Percentiles rank a stretch among this genome's conserved stretches.
phyloP scores from a whole-genome alignment of 441 rosid species.

The Isatis lusitanica region DNA sequence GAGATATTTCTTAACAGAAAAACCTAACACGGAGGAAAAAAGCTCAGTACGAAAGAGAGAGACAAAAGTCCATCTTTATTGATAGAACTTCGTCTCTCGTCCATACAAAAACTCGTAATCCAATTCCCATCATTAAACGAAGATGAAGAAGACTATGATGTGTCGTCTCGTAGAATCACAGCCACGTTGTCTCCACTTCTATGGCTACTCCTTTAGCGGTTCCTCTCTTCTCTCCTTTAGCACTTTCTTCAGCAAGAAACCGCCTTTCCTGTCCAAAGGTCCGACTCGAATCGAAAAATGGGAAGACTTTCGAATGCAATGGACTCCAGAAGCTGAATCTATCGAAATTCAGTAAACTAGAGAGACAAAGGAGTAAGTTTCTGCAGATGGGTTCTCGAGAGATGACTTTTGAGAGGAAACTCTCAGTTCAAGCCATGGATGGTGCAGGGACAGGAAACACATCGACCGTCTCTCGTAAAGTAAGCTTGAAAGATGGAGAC shows the following conservation, averaged over 20 bases:
- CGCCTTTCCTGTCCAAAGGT: slow-evolving; percentile 27
- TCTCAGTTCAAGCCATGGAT: slow-evolving; percentile 46
- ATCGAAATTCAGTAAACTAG: slow-evolving; percentile 7
- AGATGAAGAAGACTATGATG: slow-evolving; percentile 30
- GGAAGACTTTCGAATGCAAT: slow-evolving; percentile 11
- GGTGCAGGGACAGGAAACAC: slow-evolving; percentile 45
- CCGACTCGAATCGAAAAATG: slow-evolving; percentile 4
- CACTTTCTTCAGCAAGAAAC: slow-evolving; percentile 21
- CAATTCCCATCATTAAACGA: slow-evolving; percentile 19
- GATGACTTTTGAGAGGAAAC: slow-evolving; percentile 25
- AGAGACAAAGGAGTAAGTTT: slow-evolving; percentile 39
- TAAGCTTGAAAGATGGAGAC: slow-evolving; percentile 26
- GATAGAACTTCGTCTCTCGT: slow-evolving; percentile 23
- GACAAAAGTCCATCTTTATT: slow-evolving; percentile 21
- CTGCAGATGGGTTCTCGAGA: slow-evolving; percentile 47
- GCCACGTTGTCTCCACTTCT: slow-evolving; percentile 32
- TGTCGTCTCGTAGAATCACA: slow-evolving; percentile 15
- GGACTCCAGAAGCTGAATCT: slow-evolving; percentile 28
- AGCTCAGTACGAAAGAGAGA: background rate
- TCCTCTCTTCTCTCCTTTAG: slow-evolving; percentile 34
- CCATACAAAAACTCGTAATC: slow-evolving; percentile 37
- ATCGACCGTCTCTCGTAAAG: slow-evolving; percentile 53
- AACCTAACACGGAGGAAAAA: background rate
- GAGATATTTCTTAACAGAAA: background rate
- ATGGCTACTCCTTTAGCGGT: slow-evolving; percentile 51